A percentile compares a stretch with the other conserved stretches of the same genome.
Conservation (phyloP, 2,329 filamentous ascomycete genomes). For the Alternaria brassicicola region DNA sequence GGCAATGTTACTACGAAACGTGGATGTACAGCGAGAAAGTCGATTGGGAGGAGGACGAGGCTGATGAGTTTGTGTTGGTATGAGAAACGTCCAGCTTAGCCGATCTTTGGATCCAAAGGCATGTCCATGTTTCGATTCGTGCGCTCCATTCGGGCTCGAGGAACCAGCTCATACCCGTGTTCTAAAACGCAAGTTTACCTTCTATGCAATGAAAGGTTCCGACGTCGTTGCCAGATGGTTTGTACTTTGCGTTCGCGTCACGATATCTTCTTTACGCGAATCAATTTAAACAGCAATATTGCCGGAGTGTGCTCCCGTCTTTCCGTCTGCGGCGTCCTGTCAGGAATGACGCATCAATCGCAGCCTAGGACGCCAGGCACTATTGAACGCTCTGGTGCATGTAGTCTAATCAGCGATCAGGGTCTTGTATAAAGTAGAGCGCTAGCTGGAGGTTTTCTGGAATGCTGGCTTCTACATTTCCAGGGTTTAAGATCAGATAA, state of each 20-base stretch:
- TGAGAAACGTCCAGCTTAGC: neutral
- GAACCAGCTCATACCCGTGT: neutral
- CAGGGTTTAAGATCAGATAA: neutral
- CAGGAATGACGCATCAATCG: constrained; percentile 1
- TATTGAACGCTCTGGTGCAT: neutral
- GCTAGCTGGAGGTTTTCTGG: neutral
- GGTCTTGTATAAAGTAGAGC: neutral
- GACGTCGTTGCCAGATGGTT: neutral
- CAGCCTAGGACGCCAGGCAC: neutral
- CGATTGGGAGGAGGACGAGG: constrained; percentile 9
- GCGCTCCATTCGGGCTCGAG: neutral
- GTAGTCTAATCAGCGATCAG: neutral
- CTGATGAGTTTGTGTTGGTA: constrained; percentile 6
- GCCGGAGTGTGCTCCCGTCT: constrained; percentile 4
- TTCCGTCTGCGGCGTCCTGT: constrained; percentile 10
- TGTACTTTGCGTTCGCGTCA: neutral
- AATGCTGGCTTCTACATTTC: neutral
- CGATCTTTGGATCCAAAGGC: neutral
- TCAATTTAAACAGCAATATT: neutral
- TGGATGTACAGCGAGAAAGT: constrained; percentile 10
- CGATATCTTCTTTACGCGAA: neutral
- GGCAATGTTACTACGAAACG: constrained; percentile 4
- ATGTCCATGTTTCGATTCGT: neutral
- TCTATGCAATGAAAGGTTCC: neutral
- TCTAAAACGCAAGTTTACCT: neutral